Evolutionary conservation across 306 rosid species (phyloP).

Genomic region (Quercus dentata): DNA sequence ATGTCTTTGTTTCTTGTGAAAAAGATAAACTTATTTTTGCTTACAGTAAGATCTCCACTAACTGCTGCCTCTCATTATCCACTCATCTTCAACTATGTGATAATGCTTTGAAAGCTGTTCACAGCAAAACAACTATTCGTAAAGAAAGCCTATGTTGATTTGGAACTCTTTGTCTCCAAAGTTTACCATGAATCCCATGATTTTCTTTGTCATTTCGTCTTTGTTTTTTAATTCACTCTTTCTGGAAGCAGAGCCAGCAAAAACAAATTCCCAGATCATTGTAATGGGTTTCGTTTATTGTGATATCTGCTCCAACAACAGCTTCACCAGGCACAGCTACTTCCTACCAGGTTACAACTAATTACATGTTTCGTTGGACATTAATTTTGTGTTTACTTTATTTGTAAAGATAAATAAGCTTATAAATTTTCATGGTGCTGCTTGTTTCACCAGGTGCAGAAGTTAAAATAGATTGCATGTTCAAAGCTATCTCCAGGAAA

Average conservation of each 20-base stretch:
- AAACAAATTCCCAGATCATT: constrained; percentile 60
- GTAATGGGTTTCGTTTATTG: constrained; percentile 97
- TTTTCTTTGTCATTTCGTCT: constrained; percentile 46
- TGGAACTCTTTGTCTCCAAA: constrained; percentile 10
- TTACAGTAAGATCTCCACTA: constrained; percentile 47
- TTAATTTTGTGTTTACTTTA: background rate
- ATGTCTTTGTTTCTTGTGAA: constrained; percentile 72
- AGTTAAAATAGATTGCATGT: constrained; percentile 72
- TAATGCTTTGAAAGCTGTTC: constrained; percentile 38
- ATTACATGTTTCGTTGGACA: background rate
- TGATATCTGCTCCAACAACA: constrained; percentile 90
- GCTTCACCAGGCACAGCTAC: constrained; percentile 83
- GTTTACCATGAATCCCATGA: constrained; percentile 44
- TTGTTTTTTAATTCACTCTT: constrained; percentile 37
- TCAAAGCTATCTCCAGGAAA: constrained; percentile 65
- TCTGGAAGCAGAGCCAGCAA: constrained; percentile 55
- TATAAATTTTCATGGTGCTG: background rate
- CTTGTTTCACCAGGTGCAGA: constrained; percentile 60
- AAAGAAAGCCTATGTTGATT: constrained; percentile 20
- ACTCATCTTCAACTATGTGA: constrained; percentile 39
- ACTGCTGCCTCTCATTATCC: constrained; percentile 44
- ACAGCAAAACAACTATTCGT: constrained; percentile 6
- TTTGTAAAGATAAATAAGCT: background rate
- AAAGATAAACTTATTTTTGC: constrained; percentile 39
- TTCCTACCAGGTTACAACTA: constrained; percentile 58